These are phyloP conservation scores for Limonium bicolor DNA, from an alignment of 148 eudicot species.

Conservation along the genomic window DNA sequence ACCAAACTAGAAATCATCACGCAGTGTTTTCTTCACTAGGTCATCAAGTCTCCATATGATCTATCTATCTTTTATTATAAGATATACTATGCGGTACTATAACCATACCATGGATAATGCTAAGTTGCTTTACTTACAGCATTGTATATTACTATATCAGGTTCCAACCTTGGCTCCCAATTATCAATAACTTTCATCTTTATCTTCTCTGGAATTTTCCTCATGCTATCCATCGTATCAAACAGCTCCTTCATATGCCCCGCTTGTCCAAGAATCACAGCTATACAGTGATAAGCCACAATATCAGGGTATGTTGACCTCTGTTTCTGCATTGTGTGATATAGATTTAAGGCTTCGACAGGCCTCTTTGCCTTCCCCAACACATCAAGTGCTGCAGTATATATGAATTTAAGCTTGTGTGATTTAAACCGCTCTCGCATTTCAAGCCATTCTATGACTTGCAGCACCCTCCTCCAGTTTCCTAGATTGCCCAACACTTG, in stretches of 20 bases:
- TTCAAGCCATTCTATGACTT: constrained; percentile 90
- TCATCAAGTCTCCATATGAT: too few species aligned
- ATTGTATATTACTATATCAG: constrained; percentile 70
- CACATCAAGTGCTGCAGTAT: constrained; percentile 83
- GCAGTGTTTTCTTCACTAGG: too few species aligned
- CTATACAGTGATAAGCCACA: constrained; percentile 72
- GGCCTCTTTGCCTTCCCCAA: constrained; percentile 80
- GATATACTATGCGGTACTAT: too few species aligned
- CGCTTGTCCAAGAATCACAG: constrained; percentile 96
- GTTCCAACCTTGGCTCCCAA: constrained; percentile 80
- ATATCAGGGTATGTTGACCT: constrained; percentile 73
- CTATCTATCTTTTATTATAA: too few species aligned
- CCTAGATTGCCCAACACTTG: constrained; percentile 81
- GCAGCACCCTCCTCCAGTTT: constrained; percentile 87
- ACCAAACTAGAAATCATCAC: too few species aligned
- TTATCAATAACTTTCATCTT: constrained; percentile 32
- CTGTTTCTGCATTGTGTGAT: constrained; percentile 58
- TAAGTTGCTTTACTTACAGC: constrained; percentile 60
- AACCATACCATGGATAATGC: too few species aligned
- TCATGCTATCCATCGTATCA: constrained; percentile 84
- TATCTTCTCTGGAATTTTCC: constrained; percentile 62
- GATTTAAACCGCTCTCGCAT: constrained; percentile 73
- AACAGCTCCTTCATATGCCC: constrained; percentile 89
- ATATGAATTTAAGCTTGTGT: constrained; percentile 56
- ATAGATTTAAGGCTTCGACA: constrained; percentile 83